phyloP scores from a whole-genome alignment of 805 yeast genomes.

The Wickerhamomyces chambardii region DNA sequence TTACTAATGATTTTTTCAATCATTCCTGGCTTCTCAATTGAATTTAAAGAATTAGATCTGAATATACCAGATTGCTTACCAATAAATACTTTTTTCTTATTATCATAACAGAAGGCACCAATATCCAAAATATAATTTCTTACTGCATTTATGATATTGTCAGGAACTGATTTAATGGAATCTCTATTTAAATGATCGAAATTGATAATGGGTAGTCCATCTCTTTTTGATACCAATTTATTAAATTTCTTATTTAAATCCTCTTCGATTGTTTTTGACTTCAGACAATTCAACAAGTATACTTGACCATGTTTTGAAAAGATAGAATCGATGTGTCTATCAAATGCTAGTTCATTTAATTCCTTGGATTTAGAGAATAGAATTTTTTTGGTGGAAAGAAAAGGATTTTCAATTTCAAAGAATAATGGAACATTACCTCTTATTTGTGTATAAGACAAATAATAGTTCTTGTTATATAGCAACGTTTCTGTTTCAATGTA shows the following conservation, averaged over 20 bases:
- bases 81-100: constrained; percentile 43
- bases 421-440: constrained; percentile 91
- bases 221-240: constrained; percentile 34
- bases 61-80: constrained; percentile 88
- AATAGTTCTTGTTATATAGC: constrained; percentile 35
- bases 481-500: constrained; percentile 87
- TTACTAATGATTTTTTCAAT: constrained; percentile 62
- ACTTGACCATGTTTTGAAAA: constrained; percentile 76
- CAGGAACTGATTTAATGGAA: constrained; percentile 26
- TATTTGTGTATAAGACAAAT: constrained; percentile 73
- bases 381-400: constrained; percentile 74
- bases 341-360: constrained; percentile 82
- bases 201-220: constrained; percentile 24
- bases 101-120: constrained; percentile 79
- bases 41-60: constrained; percentile 83
- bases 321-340: constrained; percentile 67
- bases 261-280: constrained; percentile 63
- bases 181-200: constrained; percentile 23
- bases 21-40: constrained; percentile 80
- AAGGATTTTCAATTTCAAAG: constrained; percentile 79
- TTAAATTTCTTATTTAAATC: constrained; percentile 55
- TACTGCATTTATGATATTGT: constrained; percentile 40
- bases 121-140: constrained; percentile 64
- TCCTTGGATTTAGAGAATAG: constrained; percentile 70
- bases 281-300: constrained; percentile 69